Percentiles rank a stretch among this genome's conserved stretches.
Evolutionary conservation across 2,329 filamentous ascomycete genomes (phyloP).

Genomic region (Myrmaecium sp.): DNA sequence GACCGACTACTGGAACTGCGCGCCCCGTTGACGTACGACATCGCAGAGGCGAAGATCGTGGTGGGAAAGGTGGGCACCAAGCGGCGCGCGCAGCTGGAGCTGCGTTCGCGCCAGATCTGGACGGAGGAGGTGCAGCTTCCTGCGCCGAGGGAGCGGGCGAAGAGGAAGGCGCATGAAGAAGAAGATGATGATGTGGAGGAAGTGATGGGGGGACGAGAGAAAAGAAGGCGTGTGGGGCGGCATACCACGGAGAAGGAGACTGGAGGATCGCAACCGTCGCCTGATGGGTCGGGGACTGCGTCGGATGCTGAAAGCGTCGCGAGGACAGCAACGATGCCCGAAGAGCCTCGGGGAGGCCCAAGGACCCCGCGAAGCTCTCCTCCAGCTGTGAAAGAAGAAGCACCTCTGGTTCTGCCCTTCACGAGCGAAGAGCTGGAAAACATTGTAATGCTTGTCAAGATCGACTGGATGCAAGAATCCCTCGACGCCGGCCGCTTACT

Average conservation of each 20-base stretch:
- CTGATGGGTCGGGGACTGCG: too few species aligned
- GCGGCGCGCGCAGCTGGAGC: constrained; percentile 58
- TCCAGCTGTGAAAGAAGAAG: not conserved
- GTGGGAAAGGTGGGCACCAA: constrained; percentile 56
- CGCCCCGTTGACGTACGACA: constrained; percentile 51
- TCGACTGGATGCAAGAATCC: constrained; percentile 38
- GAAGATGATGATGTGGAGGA: too few species aligned
- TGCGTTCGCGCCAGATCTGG: constrained; percentile 48
- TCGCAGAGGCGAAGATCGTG: constrained; percentile 54
- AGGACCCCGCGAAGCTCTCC: too few species aligned
- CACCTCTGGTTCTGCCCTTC: constrained; percentile 7
- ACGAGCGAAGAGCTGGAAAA: constrained; percentile 9
- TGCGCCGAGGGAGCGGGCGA: too few species aligned
- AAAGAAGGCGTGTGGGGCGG: too few species aligned
- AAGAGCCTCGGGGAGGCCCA: too few species aligned
- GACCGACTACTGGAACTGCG: constrained; percentile 38
- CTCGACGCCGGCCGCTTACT: constrained; percentile 24
- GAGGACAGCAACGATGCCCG: too few species aligned
- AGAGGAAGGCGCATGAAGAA: constrained; percentile 8
- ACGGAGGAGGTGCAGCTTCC: constrained; percentile 33
- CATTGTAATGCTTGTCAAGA: constrained; percentile 31
- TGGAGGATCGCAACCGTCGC: too few species aligned
- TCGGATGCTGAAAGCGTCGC: too few species aligned
- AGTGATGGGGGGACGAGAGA: too few species aligned
- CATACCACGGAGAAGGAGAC: too few species aligned